Conservation (phyloP, 139 green algal species). For the Penium margaritaceum region DNA sequence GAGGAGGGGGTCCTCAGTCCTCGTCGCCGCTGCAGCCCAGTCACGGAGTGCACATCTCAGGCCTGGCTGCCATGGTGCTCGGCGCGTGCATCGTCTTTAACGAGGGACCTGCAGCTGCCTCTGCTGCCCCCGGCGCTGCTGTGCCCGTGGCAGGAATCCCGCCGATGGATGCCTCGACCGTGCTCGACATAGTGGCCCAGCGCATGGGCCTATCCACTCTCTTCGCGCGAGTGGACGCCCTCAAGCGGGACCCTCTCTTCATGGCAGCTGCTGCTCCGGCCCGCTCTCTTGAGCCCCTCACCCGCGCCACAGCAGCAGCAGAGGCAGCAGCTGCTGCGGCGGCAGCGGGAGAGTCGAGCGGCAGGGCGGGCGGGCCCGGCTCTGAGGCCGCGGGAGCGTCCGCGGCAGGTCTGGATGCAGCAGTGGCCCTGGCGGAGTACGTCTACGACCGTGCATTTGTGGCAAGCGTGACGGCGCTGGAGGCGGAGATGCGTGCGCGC, state of each 20-base stretch:
- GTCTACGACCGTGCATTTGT: conserved; percentile 39
- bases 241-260: no score
- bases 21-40: no score
- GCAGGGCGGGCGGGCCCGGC: background rate
- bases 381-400: background rate
- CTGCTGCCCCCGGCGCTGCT: conserved; percentile 10
- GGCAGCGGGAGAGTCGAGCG: background rate
- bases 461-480: conserved; percentile 3
- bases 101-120: conserved; percentile 10
- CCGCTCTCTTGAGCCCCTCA: no score
- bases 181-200: conserved; percentile 56
- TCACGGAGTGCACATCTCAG: conserved; percentile 45
- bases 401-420: background rate
- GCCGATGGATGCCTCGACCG: conserved; percentile 26
- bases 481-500: conserved; percentile 4
- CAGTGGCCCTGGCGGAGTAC: background rate
- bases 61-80: conserved; percentile 63
- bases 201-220: conserved; percentile 52
- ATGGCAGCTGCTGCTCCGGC: no score
- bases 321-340: no score
- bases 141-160: no score
- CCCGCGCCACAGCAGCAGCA: conserved; percentile 2
- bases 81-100: conserved; percentile 59
- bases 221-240: conserved; percentile 50
- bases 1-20: background rate